Conservation (phyloP, 495 filamentous ascomycete species). For the Podospora anserina region DNA sequence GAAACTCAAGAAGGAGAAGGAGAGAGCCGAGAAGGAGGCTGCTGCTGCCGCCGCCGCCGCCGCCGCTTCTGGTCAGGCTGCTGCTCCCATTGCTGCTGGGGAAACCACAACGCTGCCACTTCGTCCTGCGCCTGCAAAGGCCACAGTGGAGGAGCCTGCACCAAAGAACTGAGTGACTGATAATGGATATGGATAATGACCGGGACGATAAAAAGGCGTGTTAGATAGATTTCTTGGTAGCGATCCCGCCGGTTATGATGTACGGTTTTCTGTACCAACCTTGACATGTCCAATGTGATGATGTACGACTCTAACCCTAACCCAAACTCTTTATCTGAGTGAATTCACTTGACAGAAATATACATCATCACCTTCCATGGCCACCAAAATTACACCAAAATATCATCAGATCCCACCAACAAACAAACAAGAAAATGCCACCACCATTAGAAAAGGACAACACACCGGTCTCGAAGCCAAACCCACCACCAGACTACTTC, state of each 20-base stretch:
- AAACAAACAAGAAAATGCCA: neutral
- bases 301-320: neutral
- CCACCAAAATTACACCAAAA: neutral
- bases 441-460: neutral
- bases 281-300: neutral
- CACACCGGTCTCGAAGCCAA: neutral
- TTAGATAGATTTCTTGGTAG: constrained; percentile 3
- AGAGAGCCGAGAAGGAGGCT: constrained; percentile 20
- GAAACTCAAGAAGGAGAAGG: constrained; percentile 26
- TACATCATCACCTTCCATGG: neutral
- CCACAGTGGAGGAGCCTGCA: constrained; percentile 1
- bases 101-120: constrained; percentile 14
- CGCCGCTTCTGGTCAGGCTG: constrained; percentile 13
- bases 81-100: constrained; percentile 9
- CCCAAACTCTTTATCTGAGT: neutral
- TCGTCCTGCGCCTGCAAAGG: constrained; percentile 9
- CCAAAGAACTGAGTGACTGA: neutral
- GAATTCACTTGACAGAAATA: neutral
- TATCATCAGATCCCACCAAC: neutral
- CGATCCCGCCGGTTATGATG: neutral
- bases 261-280: neutral
- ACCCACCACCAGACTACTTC: constrained; percentile 22
- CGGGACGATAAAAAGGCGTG: neutral
- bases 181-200: neutral
- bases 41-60: constrained; percentile 13